Conservation (phyloP, 2,329 filamentous ascomycete genomes). For the Tolypocladium ovalisporum region DNA sequence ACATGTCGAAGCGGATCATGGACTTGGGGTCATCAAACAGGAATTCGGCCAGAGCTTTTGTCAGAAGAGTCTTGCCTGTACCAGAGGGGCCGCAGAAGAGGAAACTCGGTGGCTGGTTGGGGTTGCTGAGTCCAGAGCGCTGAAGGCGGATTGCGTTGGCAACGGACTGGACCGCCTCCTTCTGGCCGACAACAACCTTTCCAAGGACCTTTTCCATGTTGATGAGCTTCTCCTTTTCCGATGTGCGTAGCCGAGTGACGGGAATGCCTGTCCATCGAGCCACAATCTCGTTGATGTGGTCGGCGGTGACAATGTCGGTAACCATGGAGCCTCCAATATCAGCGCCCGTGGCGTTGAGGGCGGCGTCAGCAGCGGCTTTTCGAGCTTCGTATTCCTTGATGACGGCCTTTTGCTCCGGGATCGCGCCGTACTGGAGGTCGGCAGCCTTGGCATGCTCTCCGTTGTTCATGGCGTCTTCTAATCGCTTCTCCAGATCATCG, state of each 20-base stretch:
- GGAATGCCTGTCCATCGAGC: conserved; percentile 97
- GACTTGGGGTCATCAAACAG: conserved; percentile 93
- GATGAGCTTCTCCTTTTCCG: conserved; percentile 96
- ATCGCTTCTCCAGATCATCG: conserved; percentile 80
- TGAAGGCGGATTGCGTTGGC: conserved; percentile 94
- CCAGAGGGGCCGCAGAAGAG: conserved; percentile 97
- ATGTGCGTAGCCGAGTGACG: conserved; percentile 84
- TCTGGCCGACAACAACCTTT: conserved; percentile 84
- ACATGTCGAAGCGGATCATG: conserved; percentile 99
- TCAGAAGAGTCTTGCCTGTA: conserved; percentile 94
- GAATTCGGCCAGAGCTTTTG: conserved; percentile 95
- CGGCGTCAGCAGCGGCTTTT: conserved; percentile 67
- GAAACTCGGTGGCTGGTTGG: conserved; percentile 95
- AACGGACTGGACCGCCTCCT: conserved; percentile 83
- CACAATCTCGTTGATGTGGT: conserved; percentile 99
- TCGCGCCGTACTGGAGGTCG: conserved; percentile 93
- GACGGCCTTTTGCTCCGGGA: conserved; percentile 74
- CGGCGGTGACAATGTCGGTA: conserved; percentile 87
- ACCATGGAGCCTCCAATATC: conserved; percentile 64
- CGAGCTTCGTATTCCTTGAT: conserved; percentile 76
- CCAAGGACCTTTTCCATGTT: conserved; percentile 85
- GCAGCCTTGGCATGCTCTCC: conserved; percentile 80
- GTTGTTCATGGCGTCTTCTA: conserved; percentile 83
- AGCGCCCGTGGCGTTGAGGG: conserved; percentile 40
- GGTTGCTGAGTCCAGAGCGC: conserved; percentile 86